phyloP scores from a whole-genome alignment of 495 filamentous ascomycete genomes.

The Aspergillus panamensis region DNA sequence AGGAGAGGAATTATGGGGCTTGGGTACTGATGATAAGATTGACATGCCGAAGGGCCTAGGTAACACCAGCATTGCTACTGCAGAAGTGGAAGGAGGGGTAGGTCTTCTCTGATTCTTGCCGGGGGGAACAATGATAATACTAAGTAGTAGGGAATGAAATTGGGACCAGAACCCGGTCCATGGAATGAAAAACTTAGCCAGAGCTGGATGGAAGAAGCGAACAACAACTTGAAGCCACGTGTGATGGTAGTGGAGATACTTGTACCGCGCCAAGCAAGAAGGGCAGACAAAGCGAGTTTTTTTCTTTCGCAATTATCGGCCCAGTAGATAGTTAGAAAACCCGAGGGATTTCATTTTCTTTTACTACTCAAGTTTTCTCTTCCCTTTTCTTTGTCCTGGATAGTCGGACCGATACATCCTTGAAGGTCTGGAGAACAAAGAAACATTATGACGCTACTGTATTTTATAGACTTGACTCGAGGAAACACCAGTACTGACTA shows the following conservation, averaged over 20 bases:
- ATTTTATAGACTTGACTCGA: not conserved
- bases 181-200: constrained; percentile 1
- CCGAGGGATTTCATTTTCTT: not conserved
- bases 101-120: constrained; percentile 1
- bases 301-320: not conserved
- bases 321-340: not conserved
- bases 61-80: not conserved
- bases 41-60: not conserved
- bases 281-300: not conserved
- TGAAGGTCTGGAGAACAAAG: too few species aligned
- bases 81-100: not conserved
- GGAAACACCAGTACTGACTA: not conserved
- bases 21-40: not conserved
- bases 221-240: too few species aligned
- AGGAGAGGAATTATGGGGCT: too few species aligned
- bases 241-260: constrained; percentile 1
- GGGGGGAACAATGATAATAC: constrained; percentile 4
- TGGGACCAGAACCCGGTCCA: constrained; percentile 1
- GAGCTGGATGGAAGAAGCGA: constrained; percentile 1
- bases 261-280: not conserved
- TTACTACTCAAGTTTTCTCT: not conserved
- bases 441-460: too few species aligned
- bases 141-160: constrained; percentile 6
- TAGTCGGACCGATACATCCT: too few species aligned
- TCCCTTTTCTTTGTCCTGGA: too few species aligned